Conservation (phyloP, 768 basidiomycete genomes). For the Phylloporus sp. region DNA sequence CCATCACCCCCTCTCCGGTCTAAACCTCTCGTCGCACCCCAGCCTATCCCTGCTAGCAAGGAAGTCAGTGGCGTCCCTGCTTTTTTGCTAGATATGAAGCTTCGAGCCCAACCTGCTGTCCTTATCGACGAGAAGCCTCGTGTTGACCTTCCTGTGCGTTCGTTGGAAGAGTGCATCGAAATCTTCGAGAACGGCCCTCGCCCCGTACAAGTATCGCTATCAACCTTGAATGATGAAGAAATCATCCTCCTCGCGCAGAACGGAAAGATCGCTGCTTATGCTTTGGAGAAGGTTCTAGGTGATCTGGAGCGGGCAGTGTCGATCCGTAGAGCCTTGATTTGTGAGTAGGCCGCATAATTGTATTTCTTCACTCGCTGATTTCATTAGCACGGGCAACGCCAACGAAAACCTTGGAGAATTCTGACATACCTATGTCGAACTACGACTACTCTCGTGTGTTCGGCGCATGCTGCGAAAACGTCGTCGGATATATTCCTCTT, state of each 20-base stretch:
- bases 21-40: constrained; percentile 23
- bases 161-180: constrained; percentile 72
- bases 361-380: constrained; percentile 6
- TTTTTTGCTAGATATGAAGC: constrained; percentile 32
- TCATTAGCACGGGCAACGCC: constrained; percentile 70
- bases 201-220: constrained; percentile 51
- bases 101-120: constrained; percentile 22
- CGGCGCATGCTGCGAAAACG: constrained; percentile 98
- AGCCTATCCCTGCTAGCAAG: constrained; percentile 18
- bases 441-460: constrained; percentile 94
- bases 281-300: constrained; percentile 90
- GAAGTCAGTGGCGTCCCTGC: constrained; percentile 23
- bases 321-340: constrained; percentile 84
- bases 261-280: constrained; percentile 93
- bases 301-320: constrained; percentile 83
- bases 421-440: constrained; percentile 72
- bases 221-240: constrained; percentile 84
- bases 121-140: constrained; percentile 12
- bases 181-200: constrained; percentile 73
- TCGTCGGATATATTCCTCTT: constrained; percentile 93
- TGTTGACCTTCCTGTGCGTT: constrained; percentile 33
- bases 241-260: constrained; percentile 81
- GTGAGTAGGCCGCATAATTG: constrained; percentile 42
- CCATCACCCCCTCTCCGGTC: constrained; percentile 12
- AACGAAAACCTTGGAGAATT: constrained; percentile 79